These are phyloP conservation scores for Begonia peltatifolia DNA, from an alignment of 306 rosid species.

Conservation along the genomic window DNA sequence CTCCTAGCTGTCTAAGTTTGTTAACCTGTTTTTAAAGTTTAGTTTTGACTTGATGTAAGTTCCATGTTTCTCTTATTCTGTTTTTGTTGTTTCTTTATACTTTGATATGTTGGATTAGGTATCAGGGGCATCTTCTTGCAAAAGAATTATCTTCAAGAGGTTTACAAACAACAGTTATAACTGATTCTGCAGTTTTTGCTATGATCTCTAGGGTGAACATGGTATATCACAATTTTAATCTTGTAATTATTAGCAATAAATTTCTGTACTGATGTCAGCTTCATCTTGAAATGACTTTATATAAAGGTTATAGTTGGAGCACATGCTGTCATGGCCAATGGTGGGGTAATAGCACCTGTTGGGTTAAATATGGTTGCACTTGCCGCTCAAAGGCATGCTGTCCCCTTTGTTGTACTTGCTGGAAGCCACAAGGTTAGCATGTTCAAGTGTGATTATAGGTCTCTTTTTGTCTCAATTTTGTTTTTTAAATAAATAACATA, in stretches of 20 bases:
- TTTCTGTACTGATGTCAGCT: constrained; percentile 7
- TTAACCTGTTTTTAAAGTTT: not conserved
- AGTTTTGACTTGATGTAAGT: constrained; percentile 1
- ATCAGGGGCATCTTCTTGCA: constrained; percentile 52
- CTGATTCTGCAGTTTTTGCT: constrained; percentile 23
- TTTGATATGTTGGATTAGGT: constrained; percentile 30
- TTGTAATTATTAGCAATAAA: not conserved
- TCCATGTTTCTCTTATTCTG: constrained; percentile 7
- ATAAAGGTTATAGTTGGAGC: constrained; percentile 95
- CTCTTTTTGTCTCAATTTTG: no score
- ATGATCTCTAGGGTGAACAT: constrained; percentile 47
- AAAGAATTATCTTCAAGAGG: constrained; percentile 15
- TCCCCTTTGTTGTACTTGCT: constrained; percentile 94
- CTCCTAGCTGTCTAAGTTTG: constrained; percentile 8
- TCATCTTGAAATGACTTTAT: constrained; percentile 15
- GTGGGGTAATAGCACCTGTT: constrained; percentile 87
- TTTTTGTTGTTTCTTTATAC: not conserved
- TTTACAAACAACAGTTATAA: constrained; percentile 18
- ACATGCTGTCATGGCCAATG: constrained; percentile 98
- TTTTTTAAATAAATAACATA: no score
- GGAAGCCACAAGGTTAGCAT: constrained; percentile 89
- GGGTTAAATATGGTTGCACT: constrained; percentile 98
- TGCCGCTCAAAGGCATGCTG: constrained; percentile 96
- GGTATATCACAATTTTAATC: constrained; percentile 28
- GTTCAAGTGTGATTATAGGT: not conserved